phyloP scores from a whole-genome alignment of 2,329 filamentous ascomycete genomes.

The Penicillium sp. region DNA sequence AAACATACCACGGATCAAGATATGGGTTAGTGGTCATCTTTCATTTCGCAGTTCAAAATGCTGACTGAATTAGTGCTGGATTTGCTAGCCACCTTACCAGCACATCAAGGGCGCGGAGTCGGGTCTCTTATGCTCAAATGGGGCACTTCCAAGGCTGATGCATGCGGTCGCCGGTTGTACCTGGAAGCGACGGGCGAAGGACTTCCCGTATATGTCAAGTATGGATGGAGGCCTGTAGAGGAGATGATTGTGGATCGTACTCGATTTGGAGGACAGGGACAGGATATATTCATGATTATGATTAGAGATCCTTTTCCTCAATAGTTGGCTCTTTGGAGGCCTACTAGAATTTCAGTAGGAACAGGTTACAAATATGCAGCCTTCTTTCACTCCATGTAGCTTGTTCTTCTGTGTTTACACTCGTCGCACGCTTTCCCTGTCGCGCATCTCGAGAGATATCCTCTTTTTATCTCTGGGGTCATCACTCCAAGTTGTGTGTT shows the following conservation, averaged over 20 bases:
- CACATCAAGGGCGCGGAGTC: slow-evolving; percentile 47
- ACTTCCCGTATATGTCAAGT: slow-evolving; percentile 46
- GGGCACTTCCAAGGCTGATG: slow-evolving; percentile 48
- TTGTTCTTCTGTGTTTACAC: no score
- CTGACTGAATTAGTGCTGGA: slow-evolving; percentile 36
- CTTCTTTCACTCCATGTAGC: no score
- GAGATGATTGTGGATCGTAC: slow-evolving; percentile 36
- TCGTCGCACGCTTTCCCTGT: neutral
- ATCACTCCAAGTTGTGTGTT: no score
- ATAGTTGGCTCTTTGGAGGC: neutral
- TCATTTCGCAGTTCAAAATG: neutral
- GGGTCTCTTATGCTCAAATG: slow-evolving; percentile 46
- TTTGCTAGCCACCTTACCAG: slow-evolving; percentile 43
- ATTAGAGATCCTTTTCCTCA: slow-evolving; percentile 18
- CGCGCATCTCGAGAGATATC: no score
- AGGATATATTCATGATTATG: slow-evolving; percentile 25
- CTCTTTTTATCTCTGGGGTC: no score
- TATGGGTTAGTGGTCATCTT: slow-evolving; percentile 19
- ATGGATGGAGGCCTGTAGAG: slow-evolving; percentile 46
- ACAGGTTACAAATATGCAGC: no score
- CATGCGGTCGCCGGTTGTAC: slow-evolving; percentile 43
- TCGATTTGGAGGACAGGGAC: slow-evolving; percentile 22
- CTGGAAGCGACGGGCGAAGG: slow-evolving; percentile 51
- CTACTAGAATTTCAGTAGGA: no score
- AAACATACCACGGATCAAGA: slow-evolving; percentile 21